Conservation (phyloP, 169 alveolate genomes). For the Plasmodium relictum region DNA sequence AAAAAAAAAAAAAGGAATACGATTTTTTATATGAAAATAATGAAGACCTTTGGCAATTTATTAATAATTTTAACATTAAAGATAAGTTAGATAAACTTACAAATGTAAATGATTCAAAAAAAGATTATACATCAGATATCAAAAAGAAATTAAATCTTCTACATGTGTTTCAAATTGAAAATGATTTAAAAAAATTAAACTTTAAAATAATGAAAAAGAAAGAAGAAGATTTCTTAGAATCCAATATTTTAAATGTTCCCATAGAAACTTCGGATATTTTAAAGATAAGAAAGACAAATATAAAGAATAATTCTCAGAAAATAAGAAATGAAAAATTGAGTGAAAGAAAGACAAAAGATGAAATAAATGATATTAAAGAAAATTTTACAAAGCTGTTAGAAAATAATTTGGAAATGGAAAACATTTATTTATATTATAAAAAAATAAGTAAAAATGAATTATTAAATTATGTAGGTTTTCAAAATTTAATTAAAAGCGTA, state of each 20-base stretch:
- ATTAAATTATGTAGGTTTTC: conserved; percentile 20
- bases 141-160: background rate
- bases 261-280: too few species aligned
- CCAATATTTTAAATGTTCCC: too few species aligned
- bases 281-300: background rate
- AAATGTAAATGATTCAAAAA: background rate
- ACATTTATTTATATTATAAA: conserved; percentile 12
- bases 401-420: background rate
- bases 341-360: background rate
- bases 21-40: too few species aligned
- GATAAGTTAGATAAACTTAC: background rate
- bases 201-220: background rate
- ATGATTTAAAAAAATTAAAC: conserved; percentile 23
- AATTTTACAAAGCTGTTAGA: background rate
- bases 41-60: conserved; percentile 11
- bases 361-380: background rate
- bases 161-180: conserved; percentile 23
- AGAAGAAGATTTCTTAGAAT: background rate
- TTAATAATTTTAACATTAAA: conserved; percentile 2
- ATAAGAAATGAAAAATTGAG: background rate
- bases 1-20: background rate
- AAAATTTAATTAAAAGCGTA: conserved; percentile 36
- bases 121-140: background rate
- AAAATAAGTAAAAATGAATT: background rate
- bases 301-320: background rate